Conservation (phyloP, 306 rosid genomes). For the Begonia peltatifolia region DNA sequence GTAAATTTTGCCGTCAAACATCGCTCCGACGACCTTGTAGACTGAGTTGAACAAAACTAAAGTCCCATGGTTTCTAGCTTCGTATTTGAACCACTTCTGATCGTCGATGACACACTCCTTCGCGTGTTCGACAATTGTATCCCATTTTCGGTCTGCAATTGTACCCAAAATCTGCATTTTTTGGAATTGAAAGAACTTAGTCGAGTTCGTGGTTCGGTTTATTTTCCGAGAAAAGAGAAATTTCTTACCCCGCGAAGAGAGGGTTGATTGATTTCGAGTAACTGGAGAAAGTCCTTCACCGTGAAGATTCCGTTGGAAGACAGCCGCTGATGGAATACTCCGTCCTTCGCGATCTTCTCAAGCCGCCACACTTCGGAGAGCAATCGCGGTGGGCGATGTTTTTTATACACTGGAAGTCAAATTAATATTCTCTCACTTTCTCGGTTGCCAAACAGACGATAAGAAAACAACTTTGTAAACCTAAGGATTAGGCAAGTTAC, state of each 20-base stretch:
- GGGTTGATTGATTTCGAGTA: slow-evolving; percentile 2
- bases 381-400: slow-evolving; percentile 9
- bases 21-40: background rate
- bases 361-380: slow-evolving; percentile 12
- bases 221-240: background rate
- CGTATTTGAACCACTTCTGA: slow-evolving; percentile 3
- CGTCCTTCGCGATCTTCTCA: slow-evolving; percentile 11
- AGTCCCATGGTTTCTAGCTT: slow-evolving; percentile 5
- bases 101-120: slow-evolving; percentile 23
- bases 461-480: too few relatives aligned
- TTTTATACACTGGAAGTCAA: slow-evolving; percentile 8
- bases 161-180: slow-evolving; percentile 30
- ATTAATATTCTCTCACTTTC: background rate
- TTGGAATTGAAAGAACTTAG: background rate
- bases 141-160: slow-evolving; percentile 26
- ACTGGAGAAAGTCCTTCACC: slow-evolving; percentile 7
- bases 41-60: slow-evolving; percentile 3
- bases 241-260: slow-evolving; percentile 7
- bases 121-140: slow-evolving; percentile 35
- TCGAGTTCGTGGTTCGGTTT: background rate
- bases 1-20: background rate
- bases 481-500: background rate
- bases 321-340: slow-evolving; percentile 6
- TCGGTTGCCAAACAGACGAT: too few relatives aligned
- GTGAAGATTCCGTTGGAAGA: background rate